phyloP scores from a whole-genome alignment of 805 yeast species.

The fission yeast (Schizosaccharomyces pombe) region DNA sequence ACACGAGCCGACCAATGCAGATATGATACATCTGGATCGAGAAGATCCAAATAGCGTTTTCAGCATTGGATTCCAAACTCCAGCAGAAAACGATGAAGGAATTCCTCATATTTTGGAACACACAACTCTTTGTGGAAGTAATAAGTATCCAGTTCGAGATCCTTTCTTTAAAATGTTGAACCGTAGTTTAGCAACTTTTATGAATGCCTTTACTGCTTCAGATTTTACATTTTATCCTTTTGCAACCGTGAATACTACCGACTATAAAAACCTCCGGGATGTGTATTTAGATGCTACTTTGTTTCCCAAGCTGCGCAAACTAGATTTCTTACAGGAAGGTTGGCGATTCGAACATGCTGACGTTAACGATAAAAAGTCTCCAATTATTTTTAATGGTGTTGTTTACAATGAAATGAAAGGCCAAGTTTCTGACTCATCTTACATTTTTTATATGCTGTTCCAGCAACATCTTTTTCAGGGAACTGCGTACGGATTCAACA shows the following conservation, averaged over 20 bases:
- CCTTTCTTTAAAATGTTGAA: constrained; percentile 95
- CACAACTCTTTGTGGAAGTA: constrained; percentile 85
- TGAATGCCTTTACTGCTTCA: constrained; percentile 98
- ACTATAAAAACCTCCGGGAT: constrained; percentile 59
- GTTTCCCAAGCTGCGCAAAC: constrained; percentile 50
- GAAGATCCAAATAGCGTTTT: constrained; percentile 73
- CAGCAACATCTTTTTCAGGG: constrained; percentile 68
- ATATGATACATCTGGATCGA: constrained; percentile 67
- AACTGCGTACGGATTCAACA: constrained; percentile 32
- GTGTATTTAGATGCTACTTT: constrained; percentile 76
- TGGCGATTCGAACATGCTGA: constrained; percentile 76
- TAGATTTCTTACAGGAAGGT: constrained; percentile 86
- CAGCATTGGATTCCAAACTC: constrained; percentile 71
- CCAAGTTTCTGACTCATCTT: constrained; percentile 66
- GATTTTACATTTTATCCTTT: constrained; percentile 92
- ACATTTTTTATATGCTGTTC: constrained; percentile 62
- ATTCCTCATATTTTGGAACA: constrained; percentile 92
- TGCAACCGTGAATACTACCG: constrained; percentile 72
- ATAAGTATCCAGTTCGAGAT: constrained; percentile 77
- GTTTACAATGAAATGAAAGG: constrained; percentile 98
- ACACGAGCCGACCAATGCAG: constrained; percentile 48
- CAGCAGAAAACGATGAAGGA: constrained; percentile 87
- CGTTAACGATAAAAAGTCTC: constrained; percentile 27
- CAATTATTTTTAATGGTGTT: constrained; percentile 71
- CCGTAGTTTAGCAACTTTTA: constrained; percentile 78